These are phyloP conservation scores for Aspergillus quadricinctus DNA, from an alignment of 2,329 filamentous ascomycete species.

Conservation along the genomic window DNA sequence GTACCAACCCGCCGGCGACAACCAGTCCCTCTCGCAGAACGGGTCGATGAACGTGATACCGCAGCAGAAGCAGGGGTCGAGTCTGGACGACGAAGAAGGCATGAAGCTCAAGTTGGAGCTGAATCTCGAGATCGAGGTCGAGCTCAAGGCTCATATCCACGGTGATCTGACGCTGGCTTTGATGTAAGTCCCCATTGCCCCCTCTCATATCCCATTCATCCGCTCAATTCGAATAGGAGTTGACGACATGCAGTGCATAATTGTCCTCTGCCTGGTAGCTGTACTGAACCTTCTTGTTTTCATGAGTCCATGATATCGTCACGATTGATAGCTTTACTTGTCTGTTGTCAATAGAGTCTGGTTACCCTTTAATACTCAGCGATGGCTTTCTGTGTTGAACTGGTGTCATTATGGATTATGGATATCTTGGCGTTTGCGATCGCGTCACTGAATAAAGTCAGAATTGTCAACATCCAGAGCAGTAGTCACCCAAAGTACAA, in stretches of 20 bases:
- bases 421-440: too few relatives aligned
- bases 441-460: too few relatives aligned
- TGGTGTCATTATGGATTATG: not conserved
- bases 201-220: slow-evolving; percentile 1
- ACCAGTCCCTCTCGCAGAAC: slow-evolving; percentile 14
- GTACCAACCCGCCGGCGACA: slow-evolving; percentile 13
- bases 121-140: slow-evolving; percentile 60
- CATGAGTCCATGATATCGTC: not conserved
- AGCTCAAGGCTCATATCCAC: slow-evolving; percentile 62
- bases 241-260: slow-evolving; percentile 14
- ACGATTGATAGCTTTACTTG: not conserved
- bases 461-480: too few relatives aligned
- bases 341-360: not conserved
- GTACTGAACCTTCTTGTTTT: not conserved
- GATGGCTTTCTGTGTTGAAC: not conserved
- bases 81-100: slow-evolving; percentile 36
- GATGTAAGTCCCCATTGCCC: slow-evolving; percentile 32
- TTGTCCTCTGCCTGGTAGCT: not conserved
- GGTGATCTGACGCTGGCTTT: slow-evolving; percentile 57
- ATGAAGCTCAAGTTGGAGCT: slow-evolving; percentile 55
- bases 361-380: not conserved
- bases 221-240: slow-evolving; percentile 8
- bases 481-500: too few relatives aligned
- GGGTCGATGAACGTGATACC: slow-evolving; percentile 19
- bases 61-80: slow-evolving; percentile 22